These are phyloP conservation scores for Rhynchospora breviuscula DNA, from an alignment of 176 grass and related monocot genomes.

Conservation along the genomic window DNA sequence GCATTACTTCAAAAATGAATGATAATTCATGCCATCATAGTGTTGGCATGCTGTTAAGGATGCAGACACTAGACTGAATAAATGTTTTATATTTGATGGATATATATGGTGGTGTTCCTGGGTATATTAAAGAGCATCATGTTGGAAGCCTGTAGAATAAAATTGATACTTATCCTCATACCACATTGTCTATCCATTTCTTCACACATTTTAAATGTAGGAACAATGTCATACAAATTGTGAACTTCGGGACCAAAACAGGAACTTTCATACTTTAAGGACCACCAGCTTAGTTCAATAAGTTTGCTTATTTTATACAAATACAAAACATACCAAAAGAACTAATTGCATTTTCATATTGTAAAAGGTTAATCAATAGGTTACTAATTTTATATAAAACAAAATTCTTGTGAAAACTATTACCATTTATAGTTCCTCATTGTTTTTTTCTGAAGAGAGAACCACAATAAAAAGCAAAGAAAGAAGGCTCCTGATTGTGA, in stretches of 20 bases:
- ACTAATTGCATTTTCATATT: neutral
- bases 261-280: neutral
- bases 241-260: neutral
- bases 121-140: neutral
- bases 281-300: neutral
- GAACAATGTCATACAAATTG: neutral
- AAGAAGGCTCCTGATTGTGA: neutral
- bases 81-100: neutral
- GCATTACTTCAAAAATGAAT: too few relatives aligned
- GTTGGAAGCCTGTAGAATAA: neutral
- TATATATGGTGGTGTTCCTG: neutral
- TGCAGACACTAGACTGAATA: neutral
- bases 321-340: neutral
- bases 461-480: constrained; percentile 8
- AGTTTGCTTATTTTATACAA: neutral
- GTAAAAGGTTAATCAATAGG: neutral
- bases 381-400: neutral
- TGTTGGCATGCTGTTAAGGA: neutral
- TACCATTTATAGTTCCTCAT: neutral
- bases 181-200: neutral
- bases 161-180: neutral
- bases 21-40: too few relatives aligned
- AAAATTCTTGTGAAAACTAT: too few relatives aligned
- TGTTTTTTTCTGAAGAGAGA: neutral
- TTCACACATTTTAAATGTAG: neutral